Conservation (phyloP, 768 basidiomycete species). For the Lactarius pseudohatsudake region DNA sequence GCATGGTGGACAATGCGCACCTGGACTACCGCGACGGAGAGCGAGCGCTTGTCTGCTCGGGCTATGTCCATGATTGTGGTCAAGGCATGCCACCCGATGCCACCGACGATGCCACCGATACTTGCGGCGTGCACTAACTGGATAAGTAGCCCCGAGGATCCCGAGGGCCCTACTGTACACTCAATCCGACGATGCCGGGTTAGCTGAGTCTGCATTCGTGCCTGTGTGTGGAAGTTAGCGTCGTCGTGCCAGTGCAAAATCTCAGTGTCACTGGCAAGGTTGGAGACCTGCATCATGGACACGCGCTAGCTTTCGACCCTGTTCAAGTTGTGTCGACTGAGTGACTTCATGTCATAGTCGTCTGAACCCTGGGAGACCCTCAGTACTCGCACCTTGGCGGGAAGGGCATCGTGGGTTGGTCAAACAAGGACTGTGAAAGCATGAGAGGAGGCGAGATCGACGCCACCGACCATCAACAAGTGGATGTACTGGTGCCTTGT, state of each 20-base stretch:
- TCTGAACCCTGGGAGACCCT: not conserved
- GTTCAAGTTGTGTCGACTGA: not conserved
- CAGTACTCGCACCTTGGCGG: not conserved
- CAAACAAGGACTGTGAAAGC: not conserved
- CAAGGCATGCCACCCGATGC: not conserved
- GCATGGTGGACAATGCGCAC: not conserved
- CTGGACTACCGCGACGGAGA: not conserved
- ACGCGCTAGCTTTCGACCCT: not conserved
- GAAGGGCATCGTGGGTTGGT: not conserved
- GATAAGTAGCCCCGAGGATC: no score
- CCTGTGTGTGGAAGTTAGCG: not conserved
- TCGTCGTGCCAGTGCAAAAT: not conserved
- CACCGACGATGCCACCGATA: not conserved
- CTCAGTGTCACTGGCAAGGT: no score
- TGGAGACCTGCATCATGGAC: not conserved
- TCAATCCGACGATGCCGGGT: not conserved
- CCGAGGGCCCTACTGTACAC: no score
- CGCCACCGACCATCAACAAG: not conserved
- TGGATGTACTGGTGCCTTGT: not conserved
- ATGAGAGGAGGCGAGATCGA: not conserved
- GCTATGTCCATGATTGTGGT: not conserved
- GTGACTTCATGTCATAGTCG: not conserved
- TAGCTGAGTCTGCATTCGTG: not conserved
- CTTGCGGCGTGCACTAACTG: not conserved
- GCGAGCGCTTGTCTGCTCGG: not conserved